phyloP scores from a whole-genome alignment of 2,329 filamentous ascomycete genomes.

The Scedosporium boydii region DNA sequence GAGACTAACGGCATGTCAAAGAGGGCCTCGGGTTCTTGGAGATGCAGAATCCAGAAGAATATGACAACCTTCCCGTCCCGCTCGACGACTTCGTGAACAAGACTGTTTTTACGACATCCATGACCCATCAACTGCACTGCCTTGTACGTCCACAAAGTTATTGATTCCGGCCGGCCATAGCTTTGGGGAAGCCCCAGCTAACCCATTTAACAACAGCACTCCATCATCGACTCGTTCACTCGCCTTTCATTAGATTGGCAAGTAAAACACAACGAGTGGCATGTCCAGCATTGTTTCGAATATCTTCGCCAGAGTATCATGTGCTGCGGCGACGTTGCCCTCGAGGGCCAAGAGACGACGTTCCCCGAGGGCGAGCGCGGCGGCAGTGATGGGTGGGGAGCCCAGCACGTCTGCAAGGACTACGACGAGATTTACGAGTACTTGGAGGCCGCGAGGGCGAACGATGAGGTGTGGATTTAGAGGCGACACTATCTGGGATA shows the following conservation, averaged over 20 bases:
- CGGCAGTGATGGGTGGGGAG: conserved; percentile 33
- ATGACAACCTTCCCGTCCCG: conserved; percentile 26
- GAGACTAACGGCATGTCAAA: conserved; percentile 5
- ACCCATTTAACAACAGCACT: conserved; percentile 10
- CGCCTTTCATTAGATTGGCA: conserved; percentile 9
- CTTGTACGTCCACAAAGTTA: conserved; percentile 17
- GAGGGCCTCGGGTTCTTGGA: conserved; percentile 29
- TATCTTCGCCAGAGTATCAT: conserved; percentile 37
- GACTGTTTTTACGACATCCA: conserved; percentile 30
- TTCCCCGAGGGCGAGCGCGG: conserved; percentile 23
- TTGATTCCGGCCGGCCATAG: no score
- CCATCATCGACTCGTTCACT: conserved; percentile 26
- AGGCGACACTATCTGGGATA: neutral
- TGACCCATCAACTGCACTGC: conserved; percentile 35
- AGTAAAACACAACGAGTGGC: conserved; percentile 15
- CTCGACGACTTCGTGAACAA: conserved; percentile 21
- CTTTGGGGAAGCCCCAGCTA: neutral
- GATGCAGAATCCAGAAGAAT: conserved; percentile 21
- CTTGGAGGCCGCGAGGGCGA: conserved; percentile 22
- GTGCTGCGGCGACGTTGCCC: conserved; percentile 34
- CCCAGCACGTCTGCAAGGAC: conserved; percentile 31
- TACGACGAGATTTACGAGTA: conserved; percentile 24
- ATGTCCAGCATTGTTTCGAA: conserved; percentile 39
- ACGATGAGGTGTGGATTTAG: conserved; percentile 27
- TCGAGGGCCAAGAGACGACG: conserved; percentile 31